Evolutionary conservation across 2,329 filamentous ascomycete species (phyloP).

Genomic region (Penicillium sp.): DNA sequence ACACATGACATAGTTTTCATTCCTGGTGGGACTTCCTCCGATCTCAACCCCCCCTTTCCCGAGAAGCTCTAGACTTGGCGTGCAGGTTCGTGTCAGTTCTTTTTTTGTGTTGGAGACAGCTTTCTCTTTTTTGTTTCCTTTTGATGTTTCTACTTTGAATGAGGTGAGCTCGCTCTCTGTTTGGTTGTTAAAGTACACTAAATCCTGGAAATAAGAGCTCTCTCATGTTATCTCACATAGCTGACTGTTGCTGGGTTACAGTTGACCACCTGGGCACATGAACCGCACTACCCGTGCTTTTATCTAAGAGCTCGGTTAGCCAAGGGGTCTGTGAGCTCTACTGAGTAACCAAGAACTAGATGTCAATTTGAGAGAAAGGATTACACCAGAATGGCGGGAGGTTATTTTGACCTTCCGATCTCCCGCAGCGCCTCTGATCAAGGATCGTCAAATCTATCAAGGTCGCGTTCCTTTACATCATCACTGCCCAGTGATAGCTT

Average conservation of each 20-base stretch:
- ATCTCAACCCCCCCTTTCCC: slow-evolving; percentile 1
- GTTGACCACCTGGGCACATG: slow-evolving; percentile 7
- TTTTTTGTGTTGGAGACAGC: neutral
- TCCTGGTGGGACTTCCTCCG: slow-evolving; percentile 12
- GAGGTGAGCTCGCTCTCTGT: neutral
- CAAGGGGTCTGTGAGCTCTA: slow-evolving; percentile 5
- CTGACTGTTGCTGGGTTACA: slow-evolving; percentile 26
- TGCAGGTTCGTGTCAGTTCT: neutral
- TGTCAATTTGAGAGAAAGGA: slow-evolving; percentile 2
- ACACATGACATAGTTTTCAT: slow-evolving; percentile 23
- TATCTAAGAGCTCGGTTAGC: slow-evolving; percentile 1
- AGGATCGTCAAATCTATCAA: slow-evolving; percentile 21
- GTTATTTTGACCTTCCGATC: slow-evolving; percentile 35
- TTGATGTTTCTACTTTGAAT: neutral
- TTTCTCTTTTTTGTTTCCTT: neutral
- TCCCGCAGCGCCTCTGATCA: slow-evolving; percentile 15
- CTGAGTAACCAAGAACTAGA: slow-evolving; percentile 7
- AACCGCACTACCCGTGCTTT: slow-evolving; percentile 2
- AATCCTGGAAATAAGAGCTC: neutral
- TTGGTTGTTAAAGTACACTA: neutral
- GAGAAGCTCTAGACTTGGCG: slow-evolving; percentile 4
- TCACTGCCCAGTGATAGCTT: slow-evolving; percentile 25
- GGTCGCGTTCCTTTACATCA: slow-evolving; percentile 27
- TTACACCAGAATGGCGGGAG: slow-evolving; percentile 31
- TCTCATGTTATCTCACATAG: slow-evolving; percentile 19